A percentile compares a stretch with the other conserved stretches of the same genome.
Conservation (phyloP, 2,329 filamentous ascomycete species). For the Xylariaceae sp. region DNA sequence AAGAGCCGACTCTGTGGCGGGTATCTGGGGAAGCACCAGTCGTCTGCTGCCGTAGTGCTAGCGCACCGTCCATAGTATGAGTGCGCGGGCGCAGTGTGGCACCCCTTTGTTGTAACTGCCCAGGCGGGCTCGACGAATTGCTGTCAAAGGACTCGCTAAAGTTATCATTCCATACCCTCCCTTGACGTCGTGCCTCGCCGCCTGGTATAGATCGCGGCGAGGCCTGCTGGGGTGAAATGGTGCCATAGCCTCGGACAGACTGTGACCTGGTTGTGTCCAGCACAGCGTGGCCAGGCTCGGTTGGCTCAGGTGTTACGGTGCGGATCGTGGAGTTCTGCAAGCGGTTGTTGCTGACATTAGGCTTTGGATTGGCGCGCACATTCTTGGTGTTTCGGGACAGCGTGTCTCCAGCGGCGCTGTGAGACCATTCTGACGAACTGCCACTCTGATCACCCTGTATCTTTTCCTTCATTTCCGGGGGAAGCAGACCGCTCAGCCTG, state of each 20-base stretch:
- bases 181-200: slow-evolving; percentile 47
- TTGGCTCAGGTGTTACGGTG: slow-evolving; percentile 61
- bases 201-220: slow-evolving; percentile 45
- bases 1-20: slow-evolving; percentile 65
- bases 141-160: slow-evolving; percentile 48
- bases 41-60: slow-evolving; percentile 39
- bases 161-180: slow-evolving; percentile 57
- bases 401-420: no score
- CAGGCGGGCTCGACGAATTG: slow-evolving; percentile 36
- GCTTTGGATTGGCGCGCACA: slow-evolving; percentile 22
- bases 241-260: slow-evolving; percentile 28
- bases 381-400: slow-evolving; percentile 18
- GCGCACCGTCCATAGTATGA: slow-evolving; percentile 52
- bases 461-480: slow-evolving; percentile 43
- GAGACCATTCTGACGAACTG: slow-evolving; percentile 31
- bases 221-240: slow-evolving; percentile 36
- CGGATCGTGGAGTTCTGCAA: slow-evolving; percentile 43
- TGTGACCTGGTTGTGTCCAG: slow-evolving; percentile 20
- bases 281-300: slow-evolving; percentile 28
- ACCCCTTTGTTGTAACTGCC: slow-evolving; percentile 18
- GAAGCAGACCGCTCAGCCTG: slow-evolving; percentile 41
- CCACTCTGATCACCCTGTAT: slow-evolving; percentile 33
- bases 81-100: slow-evolving; percentile 47
- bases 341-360: slow-evolving; percentile 27
- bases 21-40: slow-evolving; percentile 35